These are phyloP conservation scores for Pyrenophora graminea DNA, from an alignment of 2,329 filamentous ascomycete genomes.

Conservation along the genomic window DNA sequence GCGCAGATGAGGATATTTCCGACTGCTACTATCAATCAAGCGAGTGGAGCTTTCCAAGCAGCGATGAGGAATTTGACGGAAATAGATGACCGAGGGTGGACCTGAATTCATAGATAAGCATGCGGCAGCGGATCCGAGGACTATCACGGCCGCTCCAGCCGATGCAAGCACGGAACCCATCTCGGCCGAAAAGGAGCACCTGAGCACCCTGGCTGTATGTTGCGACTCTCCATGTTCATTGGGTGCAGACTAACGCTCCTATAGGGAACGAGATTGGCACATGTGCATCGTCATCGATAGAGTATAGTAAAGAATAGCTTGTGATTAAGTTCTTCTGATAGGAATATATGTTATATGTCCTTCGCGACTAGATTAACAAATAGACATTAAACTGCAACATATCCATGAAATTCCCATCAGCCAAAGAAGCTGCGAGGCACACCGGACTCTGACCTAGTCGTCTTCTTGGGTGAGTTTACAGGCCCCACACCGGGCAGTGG, in stretches of 20 bases:
- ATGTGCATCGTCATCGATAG: no score
- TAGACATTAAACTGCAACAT: not conserved
- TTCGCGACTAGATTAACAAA: not conserved
- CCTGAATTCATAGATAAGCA: not conserved
- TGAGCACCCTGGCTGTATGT: not conserved
- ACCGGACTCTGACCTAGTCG: not conserved
- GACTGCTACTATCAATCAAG: constrained; percentile 15
- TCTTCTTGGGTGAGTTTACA: constrained; percentile 3
- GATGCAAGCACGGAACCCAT: no score
- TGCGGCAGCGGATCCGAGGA: not conserved
- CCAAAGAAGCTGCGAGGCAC: constrained; percentile 6
- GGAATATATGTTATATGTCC: no score
- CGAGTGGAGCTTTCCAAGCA: constrained; percentile 14
- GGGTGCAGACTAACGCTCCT: no score
- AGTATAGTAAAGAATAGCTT: no score
- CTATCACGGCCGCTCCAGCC: no score
- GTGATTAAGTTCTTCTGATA: no score
- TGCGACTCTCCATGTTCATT: not conserved
- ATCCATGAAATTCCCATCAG: not conserved
- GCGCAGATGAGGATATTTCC: not conserved
- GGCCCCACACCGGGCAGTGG: constrained; percentile 31
- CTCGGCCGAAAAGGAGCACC: not conserved
- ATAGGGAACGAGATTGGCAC: no score
- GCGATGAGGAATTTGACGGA: not conserved
- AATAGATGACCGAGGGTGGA: not conserved